A percentile compares a stretch with the other conserved stretches of the same genome.
Conservation (phyloP, 352 stramenopile genomes). For the Globisporangium nagaii region DNA sequence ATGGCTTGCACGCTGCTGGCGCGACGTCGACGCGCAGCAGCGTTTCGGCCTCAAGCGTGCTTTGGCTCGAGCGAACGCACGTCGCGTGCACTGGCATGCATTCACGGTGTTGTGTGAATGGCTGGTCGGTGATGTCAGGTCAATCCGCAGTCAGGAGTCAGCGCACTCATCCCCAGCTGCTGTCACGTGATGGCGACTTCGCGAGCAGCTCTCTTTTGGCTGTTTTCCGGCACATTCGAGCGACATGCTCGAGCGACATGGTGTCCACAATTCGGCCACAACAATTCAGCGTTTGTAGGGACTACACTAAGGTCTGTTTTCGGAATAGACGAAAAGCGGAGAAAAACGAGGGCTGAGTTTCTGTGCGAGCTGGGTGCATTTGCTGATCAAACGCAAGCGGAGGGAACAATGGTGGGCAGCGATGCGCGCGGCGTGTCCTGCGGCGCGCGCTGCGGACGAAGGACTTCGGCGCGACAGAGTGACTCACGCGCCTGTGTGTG, state of each 20-base stretch:
- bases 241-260: no score
- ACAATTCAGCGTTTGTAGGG: no score
- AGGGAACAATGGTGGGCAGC: constrained; percentile 1
- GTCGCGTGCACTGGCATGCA: neutral
- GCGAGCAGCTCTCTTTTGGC: neutral
- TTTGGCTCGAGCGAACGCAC: no score
- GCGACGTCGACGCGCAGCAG: no score
- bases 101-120: neutral
- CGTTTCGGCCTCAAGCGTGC: no score
- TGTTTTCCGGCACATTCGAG: no score
- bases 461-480: neutral
- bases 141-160: neutral
- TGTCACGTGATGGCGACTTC: neutral
- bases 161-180: neutral
- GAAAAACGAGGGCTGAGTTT: no score
- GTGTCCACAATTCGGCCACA: no score
- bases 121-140: neutral
- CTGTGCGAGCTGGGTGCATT: no score
- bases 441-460: neutral
- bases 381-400: neutral
- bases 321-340: no score
- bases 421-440: neutral
- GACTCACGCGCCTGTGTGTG: neutral
- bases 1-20: no score
- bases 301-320: no score